phyloP scores from a whole-genome alignment of 257 asterid genomes.

The Solanum chilense region DNA sequence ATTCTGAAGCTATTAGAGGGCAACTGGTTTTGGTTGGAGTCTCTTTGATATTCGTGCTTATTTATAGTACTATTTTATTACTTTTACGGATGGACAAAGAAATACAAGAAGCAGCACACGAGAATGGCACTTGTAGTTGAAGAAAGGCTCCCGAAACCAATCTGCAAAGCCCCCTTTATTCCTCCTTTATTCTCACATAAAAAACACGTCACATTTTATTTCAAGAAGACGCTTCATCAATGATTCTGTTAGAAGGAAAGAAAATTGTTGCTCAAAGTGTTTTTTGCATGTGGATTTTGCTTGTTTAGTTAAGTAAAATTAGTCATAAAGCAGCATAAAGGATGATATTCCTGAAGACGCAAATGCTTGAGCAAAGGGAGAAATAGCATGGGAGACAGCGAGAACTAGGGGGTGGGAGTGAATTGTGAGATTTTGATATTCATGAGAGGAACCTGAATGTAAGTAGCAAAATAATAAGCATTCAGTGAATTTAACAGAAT shows the following conservation, averaged over 20 bases:
- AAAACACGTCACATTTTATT: background rate
- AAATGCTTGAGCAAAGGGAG: background rate
- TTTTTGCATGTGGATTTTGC: background rate
- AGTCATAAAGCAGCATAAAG: background rate
- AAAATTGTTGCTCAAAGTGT: background rate
- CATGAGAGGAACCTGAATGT: background rate
- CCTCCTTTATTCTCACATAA: background rate
- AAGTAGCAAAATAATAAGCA: background rate
- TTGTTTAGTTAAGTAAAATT: background rate
- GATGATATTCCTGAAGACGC: background rate
- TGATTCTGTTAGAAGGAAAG: background rate
- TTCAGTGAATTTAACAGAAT: background rate
- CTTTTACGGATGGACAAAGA: background rate
- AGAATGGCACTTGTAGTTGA: background rate
- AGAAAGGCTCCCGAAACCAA: background rate
- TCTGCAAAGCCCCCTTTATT: background rate
- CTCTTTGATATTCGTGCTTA: background rate
- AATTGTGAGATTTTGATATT: background rate
- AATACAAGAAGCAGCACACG: background rate
- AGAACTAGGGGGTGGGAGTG: background rate
- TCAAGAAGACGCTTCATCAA: background rate
- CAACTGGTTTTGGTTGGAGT: background rate
- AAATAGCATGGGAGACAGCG: background rate
- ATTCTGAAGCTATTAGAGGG: background rate
- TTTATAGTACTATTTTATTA: background rate